Conservation (phyloP, 2,329 filamentous ascomycete species). For the Pseudogymnoascus sp. region DNA sequence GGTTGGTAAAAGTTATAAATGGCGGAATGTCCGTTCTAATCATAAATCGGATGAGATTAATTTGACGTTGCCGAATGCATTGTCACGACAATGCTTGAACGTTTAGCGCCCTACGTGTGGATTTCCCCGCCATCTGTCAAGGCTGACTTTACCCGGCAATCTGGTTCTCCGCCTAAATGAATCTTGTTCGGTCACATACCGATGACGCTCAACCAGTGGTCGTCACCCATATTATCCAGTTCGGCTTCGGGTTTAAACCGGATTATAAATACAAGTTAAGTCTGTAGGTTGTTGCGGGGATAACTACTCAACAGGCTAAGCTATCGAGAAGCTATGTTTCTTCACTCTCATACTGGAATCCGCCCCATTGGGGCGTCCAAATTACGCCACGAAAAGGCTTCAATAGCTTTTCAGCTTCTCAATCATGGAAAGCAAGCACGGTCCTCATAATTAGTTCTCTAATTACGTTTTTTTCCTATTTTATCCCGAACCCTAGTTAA, state of each 20-base stretch:
- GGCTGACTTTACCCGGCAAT: neutral
- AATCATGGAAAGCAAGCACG: neutral
- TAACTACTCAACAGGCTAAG: neutral
- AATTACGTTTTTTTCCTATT: neutral
- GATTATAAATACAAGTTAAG: neutral
- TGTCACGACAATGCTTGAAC: too few species aligned
- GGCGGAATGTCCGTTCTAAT: too few species aligned
- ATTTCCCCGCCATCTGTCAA: neutral
- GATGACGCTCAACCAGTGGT: neutral
- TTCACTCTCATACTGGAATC: neutral
- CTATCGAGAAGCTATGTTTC: neutral
- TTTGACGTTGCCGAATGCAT: too few species aligned
- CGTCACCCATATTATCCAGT: neutral
- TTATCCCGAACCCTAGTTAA: neutral
- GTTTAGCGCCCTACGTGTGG: too few species aligned
- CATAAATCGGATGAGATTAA: too few species aligned
- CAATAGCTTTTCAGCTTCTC: neutral
- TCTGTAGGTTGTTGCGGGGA: neutral
- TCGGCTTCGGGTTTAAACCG: neutral
- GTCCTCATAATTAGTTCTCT: neutral
- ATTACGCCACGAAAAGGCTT: neutral
- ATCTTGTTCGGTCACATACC: neutral
- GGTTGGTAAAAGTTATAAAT: too few species aligned
- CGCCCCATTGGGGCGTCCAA: neutral
- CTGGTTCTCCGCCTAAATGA: neutral